These are phyloP conservation scores for Melianthus villosus DNA, from an alignment of 441 rosid species.

Conservation along the genomic window DNA sequence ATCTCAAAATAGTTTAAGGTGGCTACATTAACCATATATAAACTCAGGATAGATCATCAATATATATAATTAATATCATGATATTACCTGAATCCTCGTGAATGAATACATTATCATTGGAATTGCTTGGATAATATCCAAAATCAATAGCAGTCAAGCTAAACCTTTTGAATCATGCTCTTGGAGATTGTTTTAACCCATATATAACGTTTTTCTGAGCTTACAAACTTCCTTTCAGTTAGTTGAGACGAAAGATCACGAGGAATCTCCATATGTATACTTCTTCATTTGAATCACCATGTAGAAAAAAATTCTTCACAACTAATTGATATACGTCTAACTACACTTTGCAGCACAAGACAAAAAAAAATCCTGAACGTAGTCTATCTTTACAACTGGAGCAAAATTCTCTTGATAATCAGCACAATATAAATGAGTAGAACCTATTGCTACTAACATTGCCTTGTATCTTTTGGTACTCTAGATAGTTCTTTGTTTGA, in stretches of 20 bases:
- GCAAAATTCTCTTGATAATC: constrained; percentile 5
- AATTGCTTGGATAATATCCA: neutral
- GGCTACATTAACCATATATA: too few relatives aligned
- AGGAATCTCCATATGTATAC: constrained; percentile 1
- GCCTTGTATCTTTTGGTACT: too few relatives aligned
- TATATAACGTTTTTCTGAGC: neutral
- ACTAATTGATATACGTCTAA: neutral
- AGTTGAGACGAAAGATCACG: neutral
- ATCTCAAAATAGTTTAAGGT: too few relatives aligned
- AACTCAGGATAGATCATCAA: too few relatives aligned
- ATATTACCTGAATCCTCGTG: too few relatives aligned
- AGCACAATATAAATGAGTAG: too few relatives aligned
- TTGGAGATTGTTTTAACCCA: constrained; percentile 3
- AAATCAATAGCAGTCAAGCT: neutral
- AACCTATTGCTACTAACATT: too few relatives aligned
- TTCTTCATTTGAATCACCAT: too few relatives aligned
- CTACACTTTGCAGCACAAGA: constrained; percentile 1
- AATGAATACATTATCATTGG: neutral
- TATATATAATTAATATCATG: too few relatives aligned
- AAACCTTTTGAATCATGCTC: constrained; percentile 5
- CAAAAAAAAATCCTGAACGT: neutral
- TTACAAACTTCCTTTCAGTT: neutral
- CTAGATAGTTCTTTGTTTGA: too few relatives aligned
- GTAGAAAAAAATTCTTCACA: too few relatives aligned
- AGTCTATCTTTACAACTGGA: constrained; percentile 1